A percentile compares a stretch with the other conserved stretches of the same genome.
Conservation (phyloP, 805 yeast genomes). For the Kodamaea restingae region DNA sequence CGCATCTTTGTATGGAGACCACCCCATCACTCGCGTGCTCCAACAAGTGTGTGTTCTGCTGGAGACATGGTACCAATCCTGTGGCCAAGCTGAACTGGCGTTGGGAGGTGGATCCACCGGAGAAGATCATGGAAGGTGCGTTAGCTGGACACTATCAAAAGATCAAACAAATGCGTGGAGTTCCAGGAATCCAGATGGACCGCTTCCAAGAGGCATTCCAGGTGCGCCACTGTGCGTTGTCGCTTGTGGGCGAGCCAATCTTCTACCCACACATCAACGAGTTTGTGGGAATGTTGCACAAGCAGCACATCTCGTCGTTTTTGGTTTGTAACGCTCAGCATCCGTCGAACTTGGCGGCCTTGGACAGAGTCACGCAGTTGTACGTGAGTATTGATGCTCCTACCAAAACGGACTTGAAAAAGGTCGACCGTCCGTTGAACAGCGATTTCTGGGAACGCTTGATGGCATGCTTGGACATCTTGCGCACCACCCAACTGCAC, state of each 20-base stretch:
- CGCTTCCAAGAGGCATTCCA: conserved; percentile 87
- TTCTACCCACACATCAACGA: conserved; percentile 89
- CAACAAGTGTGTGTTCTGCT: conserved; percentile 92
- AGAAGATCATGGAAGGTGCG: conserved; percentile 78
- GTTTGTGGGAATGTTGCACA: conserved; percentile 77
- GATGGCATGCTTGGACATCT: conserved; percentile 72
- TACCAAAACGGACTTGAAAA: conserved; percentile 72
- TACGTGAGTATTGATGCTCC: conserved; percentile 94
- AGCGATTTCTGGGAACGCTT: conserved; percentile 92
- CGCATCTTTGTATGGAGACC: conserved; percentile 93
- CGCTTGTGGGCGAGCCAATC: conserved; percentile 92
- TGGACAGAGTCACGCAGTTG: conserved; percentile 80
- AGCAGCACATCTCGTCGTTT: conserved; percentile 75
- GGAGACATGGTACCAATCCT: conserved; percentile 97
- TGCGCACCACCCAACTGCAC: conserved; percentile 65
- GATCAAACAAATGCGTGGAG: conserved; percentile 92
- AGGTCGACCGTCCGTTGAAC: conserved; percentile 83
- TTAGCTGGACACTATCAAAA: conserved; percentile 84
- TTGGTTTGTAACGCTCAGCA: conserved; percentile 95
- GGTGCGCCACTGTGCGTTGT: conserved; percentile 87
- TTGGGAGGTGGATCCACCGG: conserved; percentile 93
- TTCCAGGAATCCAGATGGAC: conserved; percentile 88
- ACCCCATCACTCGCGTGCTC: conserved; percentile 93
- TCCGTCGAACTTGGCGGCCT: conserved; percentile 70
- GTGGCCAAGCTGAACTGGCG: conserved; percentile 91